A percentile compares a stretch with the other conserved stretches of the same genome.
Evolutionary conservation across 2,329 filamentous ascomycete genomes (phyloP).

Genomic region (Colletotrichum sp.): DNA sequence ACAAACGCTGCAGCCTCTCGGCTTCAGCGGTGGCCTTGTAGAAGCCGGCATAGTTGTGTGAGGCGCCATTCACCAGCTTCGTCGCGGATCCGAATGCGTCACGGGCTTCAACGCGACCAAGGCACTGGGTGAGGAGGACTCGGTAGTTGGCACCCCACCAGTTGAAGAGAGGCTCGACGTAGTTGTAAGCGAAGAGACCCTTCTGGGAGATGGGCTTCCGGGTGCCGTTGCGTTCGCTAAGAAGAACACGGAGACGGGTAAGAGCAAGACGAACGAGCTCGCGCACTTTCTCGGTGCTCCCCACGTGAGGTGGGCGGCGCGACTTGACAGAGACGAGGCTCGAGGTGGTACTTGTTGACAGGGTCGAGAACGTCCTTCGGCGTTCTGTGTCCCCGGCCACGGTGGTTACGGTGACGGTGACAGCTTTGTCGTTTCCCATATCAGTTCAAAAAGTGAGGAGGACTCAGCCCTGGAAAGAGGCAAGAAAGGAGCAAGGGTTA

Average conservation of each 20-base stretch:
- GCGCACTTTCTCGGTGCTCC: neutral
- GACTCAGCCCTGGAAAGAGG: neutral
- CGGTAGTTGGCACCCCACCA: conserved; percentile 21
- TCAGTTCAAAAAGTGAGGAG: neutral
- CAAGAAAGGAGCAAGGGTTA: neutral
- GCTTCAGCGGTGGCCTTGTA: neutral
- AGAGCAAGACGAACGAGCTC: neutral
- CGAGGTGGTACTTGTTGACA: neutral
- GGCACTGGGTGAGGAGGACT: conserved; percentile 7
- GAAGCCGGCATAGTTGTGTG: conserved; percentile 22
- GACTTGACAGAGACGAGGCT: neutral
- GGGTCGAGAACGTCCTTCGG: neutral
- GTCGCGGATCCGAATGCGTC: neutral
- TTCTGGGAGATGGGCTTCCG: neutral
- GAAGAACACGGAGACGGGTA: neutral
- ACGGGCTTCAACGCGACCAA: neutral
- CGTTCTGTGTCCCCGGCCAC: neutral
- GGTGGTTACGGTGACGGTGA: neutral
- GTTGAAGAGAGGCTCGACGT: conserved; percentile 20
- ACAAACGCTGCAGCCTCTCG: conserved; percentile 14
- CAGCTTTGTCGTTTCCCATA: neutral
- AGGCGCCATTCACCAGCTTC: conserved; percentile 10
- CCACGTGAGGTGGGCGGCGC: neutral
- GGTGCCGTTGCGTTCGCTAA: neutral
- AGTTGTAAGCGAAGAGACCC: conserved; percentile 6